These are phyloP conservation scores for Erucastrum elatum DNA, from an alignment of 345 rosid species.

Conservation along the genomic window DNA sequence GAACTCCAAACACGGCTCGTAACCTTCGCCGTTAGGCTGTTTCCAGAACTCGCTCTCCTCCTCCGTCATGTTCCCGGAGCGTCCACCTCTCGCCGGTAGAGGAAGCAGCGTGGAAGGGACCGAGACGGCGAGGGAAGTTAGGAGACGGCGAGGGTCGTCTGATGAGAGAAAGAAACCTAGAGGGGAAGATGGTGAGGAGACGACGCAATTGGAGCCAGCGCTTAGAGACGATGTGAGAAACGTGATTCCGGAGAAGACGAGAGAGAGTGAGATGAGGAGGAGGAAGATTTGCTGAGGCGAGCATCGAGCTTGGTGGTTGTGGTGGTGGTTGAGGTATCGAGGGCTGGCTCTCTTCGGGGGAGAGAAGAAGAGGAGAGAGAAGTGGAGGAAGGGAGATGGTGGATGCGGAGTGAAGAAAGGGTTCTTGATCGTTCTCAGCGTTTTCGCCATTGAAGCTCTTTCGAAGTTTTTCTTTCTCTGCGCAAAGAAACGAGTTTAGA, in stretches of 20 bases:
- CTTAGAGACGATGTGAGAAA: constrained; percentile 42
- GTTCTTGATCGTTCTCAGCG: constrained; percentile 48
- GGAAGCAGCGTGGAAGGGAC: constrained; percentile 40
- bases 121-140: constrained; percentile 48
- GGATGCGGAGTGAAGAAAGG: constrained; percentile 39
- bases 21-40: constrained; percentile 64
- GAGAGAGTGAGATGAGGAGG: constrained; percentile 46
- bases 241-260: constrained; percentile 50
- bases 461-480: neutral
- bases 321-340: constrained; percentile 37
- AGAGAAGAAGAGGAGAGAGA: constrained; percentile 51
- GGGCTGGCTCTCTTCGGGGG: constrained; percentile 53
- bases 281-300: constrained; percentile 43
- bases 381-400: constrained; percentile 47
- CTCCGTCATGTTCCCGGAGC: constrained; percentile 44
- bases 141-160: constrained; percentile 36
- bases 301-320: constrained; percentile 36
- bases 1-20: constrained; percentile 68
- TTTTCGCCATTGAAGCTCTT: constrained; percentile 56
- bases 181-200: constrained; percentile 43
- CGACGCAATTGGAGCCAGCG: constrained; percentile 22
- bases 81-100: constrained; percentile 47
- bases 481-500: constrained; percentile 5
- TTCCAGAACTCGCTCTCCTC: constrained; percentile 70
- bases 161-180: constrained; percentile 28